Evolutionary conservation across 2,329 filamentous ascomycete species (phyloP).

Genomic region (Cytospora leucostoma): DNA sequence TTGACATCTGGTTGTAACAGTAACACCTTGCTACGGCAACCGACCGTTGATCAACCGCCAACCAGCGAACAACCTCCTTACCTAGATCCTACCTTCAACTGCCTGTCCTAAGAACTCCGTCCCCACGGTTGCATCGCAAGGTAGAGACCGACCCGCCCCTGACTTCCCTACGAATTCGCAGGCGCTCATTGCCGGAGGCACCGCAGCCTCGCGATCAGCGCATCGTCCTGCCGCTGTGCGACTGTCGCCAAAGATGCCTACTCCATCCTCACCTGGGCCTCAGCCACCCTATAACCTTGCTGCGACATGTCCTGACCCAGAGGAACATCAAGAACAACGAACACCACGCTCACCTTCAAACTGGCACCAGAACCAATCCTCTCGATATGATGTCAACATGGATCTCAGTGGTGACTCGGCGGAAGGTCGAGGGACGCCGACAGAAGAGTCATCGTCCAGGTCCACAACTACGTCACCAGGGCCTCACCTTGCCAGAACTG

Average conservation of each 20-base stretch:
- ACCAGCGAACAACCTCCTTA: too few relatives aligned
- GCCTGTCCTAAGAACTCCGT: too few relatives aligned
- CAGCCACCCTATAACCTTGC: slow-evolving; percentile 20
- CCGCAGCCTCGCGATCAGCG: background rate
- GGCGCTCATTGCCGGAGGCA: background rate
- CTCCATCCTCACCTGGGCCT: slow-evolving; percentile 26
- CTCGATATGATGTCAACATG: background rate
- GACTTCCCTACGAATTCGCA: background rate
- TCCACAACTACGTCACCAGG: slow-evolving; percentile 48
- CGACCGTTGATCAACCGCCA: too few relatives aligned
- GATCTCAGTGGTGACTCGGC: background rate
- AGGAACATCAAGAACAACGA: slow-evolving; percentile 8
- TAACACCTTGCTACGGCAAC: too few relatives aligned
- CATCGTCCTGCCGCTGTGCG: background rate
- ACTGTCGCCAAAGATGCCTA: slow-evolving; percentile 24
- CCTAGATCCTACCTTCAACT: too few relatives aligned
- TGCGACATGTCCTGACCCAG: slow-evolving; percentile 27
- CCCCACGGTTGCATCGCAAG: too few relatives aligned
- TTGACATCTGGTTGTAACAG: background rate
- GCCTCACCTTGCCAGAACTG: slow-evolving; percentile 36
- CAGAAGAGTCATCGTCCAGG: slow-evolving; percentile 34
- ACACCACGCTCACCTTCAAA: slow-evolving; percentile 3
- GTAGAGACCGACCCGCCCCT: background rate
- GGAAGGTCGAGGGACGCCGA: background rate
- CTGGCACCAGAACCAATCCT: slow-evolving; percentile 9